These are phyloP conservation scores for Psilocybe tampanensis DNA, from an alignment of 768 basidiomycete species.

Conservation along the genomic window DNA sequence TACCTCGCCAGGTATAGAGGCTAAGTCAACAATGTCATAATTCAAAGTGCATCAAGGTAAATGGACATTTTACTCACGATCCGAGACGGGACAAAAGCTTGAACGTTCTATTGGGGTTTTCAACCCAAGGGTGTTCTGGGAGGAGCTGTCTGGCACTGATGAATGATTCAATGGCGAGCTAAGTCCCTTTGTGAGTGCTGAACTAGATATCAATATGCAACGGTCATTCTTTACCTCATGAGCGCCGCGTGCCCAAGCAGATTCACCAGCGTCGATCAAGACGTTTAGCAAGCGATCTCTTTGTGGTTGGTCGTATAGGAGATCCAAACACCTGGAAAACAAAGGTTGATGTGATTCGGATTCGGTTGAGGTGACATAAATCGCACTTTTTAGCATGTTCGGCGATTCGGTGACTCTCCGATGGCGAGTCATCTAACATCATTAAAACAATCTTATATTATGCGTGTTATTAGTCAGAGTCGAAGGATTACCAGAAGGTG, in stretches of 20 bases:
- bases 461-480: constrained; percentile 1
- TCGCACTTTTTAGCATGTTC: constrained; percentile 66
- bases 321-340: constrained; percentile 56
- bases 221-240: constrained; percentile 54
- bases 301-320: constrained; percentile 62
- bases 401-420: constrained; percentile 69
- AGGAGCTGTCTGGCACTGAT: constrained; percentile 59
- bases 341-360: background rate
- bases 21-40: constrained; percentile 28
- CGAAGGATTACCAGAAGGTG: background rate
- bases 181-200: background rate
- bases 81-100: constrained; percentile 58
- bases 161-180: constrained; percentile 68
- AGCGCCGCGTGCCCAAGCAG: constrained; percentile 71
- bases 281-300: constrained; percentile 63
- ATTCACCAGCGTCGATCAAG: constrained; percentile 69
- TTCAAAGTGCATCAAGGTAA: background rate
- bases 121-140: constrained; percentile 53
- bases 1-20: constrained; percentile 68
- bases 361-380: background rate
- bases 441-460: constrained; percentile 62
- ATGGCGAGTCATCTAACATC: constrained; percentile 64
- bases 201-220: background rate
- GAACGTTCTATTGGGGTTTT: constrained; percentile 50
- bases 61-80: constrained; percentile 46